Evolutionary conservation across 257 asterid species (phyloP).

Genomic region (Anisodus tanguticus): DNA sequence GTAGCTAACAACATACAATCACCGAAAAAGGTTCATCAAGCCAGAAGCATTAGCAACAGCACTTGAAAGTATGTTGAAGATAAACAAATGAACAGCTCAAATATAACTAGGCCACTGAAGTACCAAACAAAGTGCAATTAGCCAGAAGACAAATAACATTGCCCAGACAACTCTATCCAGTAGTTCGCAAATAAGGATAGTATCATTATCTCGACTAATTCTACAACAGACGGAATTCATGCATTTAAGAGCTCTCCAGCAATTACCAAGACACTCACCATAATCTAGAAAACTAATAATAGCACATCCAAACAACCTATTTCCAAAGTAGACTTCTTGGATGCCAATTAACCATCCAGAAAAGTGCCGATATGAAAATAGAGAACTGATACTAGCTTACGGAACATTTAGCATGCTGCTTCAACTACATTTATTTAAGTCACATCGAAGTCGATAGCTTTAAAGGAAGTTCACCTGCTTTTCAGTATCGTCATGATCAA

Average conservation of each 20-base stretch:
- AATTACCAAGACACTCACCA: neutral
- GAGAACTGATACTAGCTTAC: neutral
- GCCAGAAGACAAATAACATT: neutral
- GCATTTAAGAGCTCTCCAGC: conserved; percentile 15
- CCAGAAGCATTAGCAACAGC: conserved; percentile 19
- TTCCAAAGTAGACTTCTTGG: neutral
- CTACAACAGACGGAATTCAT: neutral
- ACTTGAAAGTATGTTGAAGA: neutral
- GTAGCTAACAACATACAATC: neutral
- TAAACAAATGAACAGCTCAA: conserved; percentile 12
- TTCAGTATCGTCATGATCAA: conserved; percentile 98
- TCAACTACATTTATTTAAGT: neutral
- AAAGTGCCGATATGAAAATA: neutral
- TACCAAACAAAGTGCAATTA: neutral
- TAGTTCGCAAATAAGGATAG: neutral
- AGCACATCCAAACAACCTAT: neutral
- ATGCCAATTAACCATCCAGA: neutral
- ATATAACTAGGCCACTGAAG: neutral
- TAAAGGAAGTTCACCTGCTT: conserved; percentile 64
- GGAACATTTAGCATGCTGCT: neutral
- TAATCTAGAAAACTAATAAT: neutral
- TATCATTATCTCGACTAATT: neutral
- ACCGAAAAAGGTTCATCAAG: conserved; percentile 11
- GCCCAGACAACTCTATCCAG: neutral
- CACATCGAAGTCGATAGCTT: neutral